Base-by-base conservation (phyloP, 2,329 filamentous ascomycete species). In the Tolypocladium nubicola region DNA sequence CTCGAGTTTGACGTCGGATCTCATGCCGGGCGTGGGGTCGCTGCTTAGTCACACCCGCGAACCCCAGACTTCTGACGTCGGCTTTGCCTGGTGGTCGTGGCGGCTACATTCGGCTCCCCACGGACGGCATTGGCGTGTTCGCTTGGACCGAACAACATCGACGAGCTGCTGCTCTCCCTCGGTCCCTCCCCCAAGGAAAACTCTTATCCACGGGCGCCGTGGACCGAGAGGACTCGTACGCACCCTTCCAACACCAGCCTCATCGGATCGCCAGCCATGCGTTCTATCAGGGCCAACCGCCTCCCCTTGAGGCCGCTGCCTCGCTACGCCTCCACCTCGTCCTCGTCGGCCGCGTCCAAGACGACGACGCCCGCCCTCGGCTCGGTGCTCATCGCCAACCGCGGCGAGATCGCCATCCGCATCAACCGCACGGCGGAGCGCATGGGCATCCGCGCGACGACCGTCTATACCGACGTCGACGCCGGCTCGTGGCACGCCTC, bases 321-420 rank as follows among this genome's bases (percentile, higher is more conserved):
- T 70, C 76, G 70, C 53, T 66, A 68, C 59, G 62, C 70, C 58
- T 72, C 67, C 50, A 64, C 67, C 47, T 37, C 47, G 19, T 37
- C 38, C 64, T 72, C 66, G 30, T 68, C 70, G 55, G 63, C 68
- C 13, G 56, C 69, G n/a, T 67, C 73, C 54, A 68, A 67, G 56
- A 60, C 66, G 14, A 79, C 76, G 16, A 79, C 82, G 10, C 79
- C 76, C 16, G 80, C 82, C 37, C 82, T 86, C 63, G 85, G 84
- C 57, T 96, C 91, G 10, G 88, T 97, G 47, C 81, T 99, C 30
- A 97, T 99, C 69, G 94, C 94, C 56, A 99, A 99, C 71, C 87
- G 94, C 65, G 94, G 94, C 65, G 94, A 99, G 74, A 99, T 99
- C 65, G 94, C 94, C 54, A 80, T 99, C 70, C 89, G 94, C 64